A percentile compares a stretch with the other conserved stretches of the same genome.
phyloP scores from a whole-genome alignment of 2,329 filamentous ascomycete genomes.

The Stachybotrys echinatus region DNA sequence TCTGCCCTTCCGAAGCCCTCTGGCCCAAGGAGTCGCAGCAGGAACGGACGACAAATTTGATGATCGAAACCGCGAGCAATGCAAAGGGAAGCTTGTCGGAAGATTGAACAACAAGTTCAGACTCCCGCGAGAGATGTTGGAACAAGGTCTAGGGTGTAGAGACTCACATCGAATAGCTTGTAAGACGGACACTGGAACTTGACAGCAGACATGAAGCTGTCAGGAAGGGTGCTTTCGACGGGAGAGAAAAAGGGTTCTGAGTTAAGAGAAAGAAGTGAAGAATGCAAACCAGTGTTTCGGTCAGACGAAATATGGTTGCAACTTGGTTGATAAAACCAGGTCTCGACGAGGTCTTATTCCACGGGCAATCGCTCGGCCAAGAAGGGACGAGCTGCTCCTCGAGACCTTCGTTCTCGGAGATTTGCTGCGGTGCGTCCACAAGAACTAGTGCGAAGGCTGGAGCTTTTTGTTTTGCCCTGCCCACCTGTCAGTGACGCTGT shows the following conservation, averaged over 20 bases:
- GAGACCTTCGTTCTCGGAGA: conserved; percentile 28
- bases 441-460: conserved; percentile 22
- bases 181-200: conserved; percentile 52
- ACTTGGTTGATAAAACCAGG: conserved; percentile 24
- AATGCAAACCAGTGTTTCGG: conserved; percentile 34
- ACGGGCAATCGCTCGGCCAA: conserved; percentile 19
- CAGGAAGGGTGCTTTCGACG: conserved; percentile 21
- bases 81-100: not conserved
- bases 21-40: not conserved
- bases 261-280: conserved; percentile 20
- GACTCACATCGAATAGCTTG: conserved; percentile 57
- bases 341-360: conserved; percentile 32
- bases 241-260: conserved; percentile 28
- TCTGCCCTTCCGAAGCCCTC: conserved; percentile 10
- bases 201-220: conserved; percentile 53
- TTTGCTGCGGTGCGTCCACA: conserved; percentile 27
- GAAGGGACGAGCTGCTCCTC: conserved; percentile 20
- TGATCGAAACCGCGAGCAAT: not conserved
- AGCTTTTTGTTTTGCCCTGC: conserved; percentile 22
- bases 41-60: not conserved
- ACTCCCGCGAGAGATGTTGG: conserved; percentile 18
- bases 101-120: conserved; percentile 7
- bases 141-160: conserved; percentile 24
- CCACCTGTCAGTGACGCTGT: conserved; percentile 24
- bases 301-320: conserved; percentile 21